Base-by-base conservation (phyloP, 768 basidiomycete genomes). In the Guyanaporus albipodus region DNA sequence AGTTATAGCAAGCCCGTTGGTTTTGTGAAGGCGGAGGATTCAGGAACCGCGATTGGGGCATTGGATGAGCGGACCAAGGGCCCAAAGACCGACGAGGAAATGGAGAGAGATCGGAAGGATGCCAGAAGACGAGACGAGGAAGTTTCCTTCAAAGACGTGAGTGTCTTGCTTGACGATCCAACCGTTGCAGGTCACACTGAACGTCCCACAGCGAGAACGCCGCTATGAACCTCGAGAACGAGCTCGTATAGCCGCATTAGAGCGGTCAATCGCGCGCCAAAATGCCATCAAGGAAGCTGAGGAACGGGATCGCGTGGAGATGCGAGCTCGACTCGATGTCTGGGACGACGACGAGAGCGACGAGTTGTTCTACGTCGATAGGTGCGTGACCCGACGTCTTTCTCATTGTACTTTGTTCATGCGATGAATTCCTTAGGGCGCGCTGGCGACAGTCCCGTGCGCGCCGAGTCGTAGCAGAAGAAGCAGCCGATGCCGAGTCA, bases 341-440 rank as follows among this genome's bases (percentile, higher is more conserved):
- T 92, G 91, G 83, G 91, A 95, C 58, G 88, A 91, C 49, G 94
- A 95, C 48, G 85, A 90, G 57, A 94, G 92, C 45, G 86, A 94
- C 54, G 96, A 99, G 57, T 61, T 82, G 24, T 99, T 94, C 70
- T 95, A 94, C 59, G 77, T 87, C 36, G 96, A 98, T 62, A 80
- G 93, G 90, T 91, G 53, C 39, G 83, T 57, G 15, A 27, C 17
- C 14, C 7, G n/a, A 26, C 38, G 18, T 32, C 28, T 0, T n/a
- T 15, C 35, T 44, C 11, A 10, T 33, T 6, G 3, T 28, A 4
- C 15, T 14, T n/a, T 36, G 21, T 23, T 27, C 4, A 52, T 17
- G 5, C 6, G 15, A 21, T 18, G 1, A 36, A 8, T 11, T 6
- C 18, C 1, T 11, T 48, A 91, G 91, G n/a, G 63, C 75, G 8